phyloP scores from a whole-genome alignment of 1,139 yeast species.

The Ogataea hybrid region DNA sequence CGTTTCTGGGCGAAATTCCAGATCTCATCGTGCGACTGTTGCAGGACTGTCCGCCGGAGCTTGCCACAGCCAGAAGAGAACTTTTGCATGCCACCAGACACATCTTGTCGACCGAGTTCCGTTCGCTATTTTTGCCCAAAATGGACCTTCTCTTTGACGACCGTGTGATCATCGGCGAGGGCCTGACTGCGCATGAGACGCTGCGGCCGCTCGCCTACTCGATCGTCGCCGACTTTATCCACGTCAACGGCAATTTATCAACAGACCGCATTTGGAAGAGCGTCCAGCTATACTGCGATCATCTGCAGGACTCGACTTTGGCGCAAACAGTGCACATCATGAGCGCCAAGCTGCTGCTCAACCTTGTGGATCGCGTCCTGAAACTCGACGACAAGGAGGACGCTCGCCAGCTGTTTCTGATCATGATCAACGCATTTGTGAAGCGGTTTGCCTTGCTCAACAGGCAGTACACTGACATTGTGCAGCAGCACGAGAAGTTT shows the following conservation, averaged over 20 bases:
- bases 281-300: conserved; percentile 76
- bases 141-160: conserved; percentile 84
- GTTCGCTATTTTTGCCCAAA: conserved; percentile 80
- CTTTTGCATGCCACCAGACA: conserved; percentile 93
- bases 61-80: conserved; percentile 90
- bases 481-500: conserved; percentile 58
- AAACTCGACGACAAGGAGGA: conserved; percentile 80
- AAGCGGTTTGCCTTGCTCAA: conserved; percentile 77
- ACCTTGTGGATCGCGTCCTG: conserved; percentile 85
- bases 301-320: conserved; percentile 76
- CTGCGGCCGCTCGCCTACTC: conserved; percentile 89
- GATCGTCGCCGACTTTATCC: conserved; percentile 94
- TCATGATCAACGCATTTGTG: conserved; percentile 85
- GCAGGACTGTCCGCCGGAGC: conserved; percentile 96
- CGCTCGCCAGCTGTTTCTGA: conserved; percentile 78
- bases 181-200: conserved; percentile 87
- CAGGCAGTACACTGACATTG: conserved; percentile 64
- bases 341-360: conserved; percentile 90
- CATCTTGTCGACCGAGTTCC: conserved; percentile 83
- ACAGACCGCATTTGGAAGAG: conserved; percentile 88
- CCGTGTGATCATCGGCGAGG: conserved; percentile 85
- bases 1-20: conserved; percentile 74
- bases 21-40: conserved; percentile 80
- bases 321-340: conserved; percentile 93
- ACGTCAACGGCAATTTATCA: conserved; percentile 81